phyloP scores from a whole-genome alignment of 2,329 filamentous ascomycete genomes.

The Microsporum audouinii region DNA sequence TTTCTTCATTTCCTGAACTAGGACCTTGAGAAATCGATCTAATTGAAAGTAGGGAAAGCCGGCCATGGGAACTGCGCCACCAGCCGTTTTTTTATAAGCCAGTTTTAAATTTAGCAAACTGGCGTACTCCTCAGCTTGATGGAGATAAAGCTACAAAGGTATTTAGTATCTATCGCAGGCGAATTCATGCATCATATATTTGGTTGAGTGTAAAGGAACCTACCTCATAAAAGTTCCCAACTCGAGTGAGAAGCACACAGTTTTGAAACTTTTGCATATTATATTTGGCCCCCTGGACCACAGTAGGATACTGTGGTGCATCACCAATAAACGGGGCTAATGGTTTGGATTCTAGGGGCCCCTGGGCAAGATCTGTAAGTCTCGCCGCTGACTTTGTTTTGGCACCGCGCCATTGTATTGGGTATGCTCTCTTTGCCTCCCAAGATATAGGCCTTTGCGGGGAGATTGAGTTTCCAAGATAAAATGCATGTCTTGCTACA shows the following conservation, averaged over 20 bases:
- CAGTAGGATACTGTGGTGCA: slow-evolving; percentile 62
- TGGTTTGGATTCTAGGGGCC: slow-evolving; percentile 37
- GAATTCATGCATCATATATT: background rate
- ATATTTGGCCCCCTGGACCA: slow-evolving; percentile 71
- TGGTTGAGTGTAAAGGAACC: background rate
- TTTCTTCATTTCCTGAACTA: slow-evolving; percentile 81
- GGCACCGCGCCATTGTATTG: slow-evolving; percentile 20
- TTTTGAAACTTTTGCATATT: slow-evolving; percentile 87
- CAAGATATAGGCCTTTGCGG: background rate
- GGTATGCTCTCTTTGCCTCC: background rate
- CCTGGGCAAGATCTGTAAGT: slow-evolving; percentile 45
- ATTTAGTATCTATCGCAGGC: slow-evolving; percentile 8
- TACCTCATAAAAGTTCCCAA: slow-evolving; percentile 89
- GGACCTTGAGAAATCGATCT: slow-evolving; percentile 80
- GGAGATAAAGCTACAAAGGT: slow-evolving; percentile 63
- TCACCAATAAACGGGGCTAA: slow-evolving; percentile 36
- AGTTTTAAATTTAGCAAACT: slow-evolving; percentile 81
- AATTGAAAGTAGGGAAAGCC: slow-evolving; percentile 91
- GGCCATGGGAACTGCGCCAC: slow-evolving; percentile 75
- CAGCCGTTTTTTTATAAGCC: slow-evolving; percentile 65
- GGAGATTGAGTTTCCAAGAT: background rate
- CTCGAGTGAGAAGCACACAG: slow-evolving; percentile 80
- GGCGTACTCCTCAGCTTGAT: slow-evolving; percentile 82
- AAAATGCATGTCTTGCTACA: background rate
- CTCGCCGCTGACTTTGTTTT: slow-evolving; percentile 30